Conservation (phyloP, 2,329 filamentous ascomycete genomes). For the Trichoderma citrinoviride region DNA sequence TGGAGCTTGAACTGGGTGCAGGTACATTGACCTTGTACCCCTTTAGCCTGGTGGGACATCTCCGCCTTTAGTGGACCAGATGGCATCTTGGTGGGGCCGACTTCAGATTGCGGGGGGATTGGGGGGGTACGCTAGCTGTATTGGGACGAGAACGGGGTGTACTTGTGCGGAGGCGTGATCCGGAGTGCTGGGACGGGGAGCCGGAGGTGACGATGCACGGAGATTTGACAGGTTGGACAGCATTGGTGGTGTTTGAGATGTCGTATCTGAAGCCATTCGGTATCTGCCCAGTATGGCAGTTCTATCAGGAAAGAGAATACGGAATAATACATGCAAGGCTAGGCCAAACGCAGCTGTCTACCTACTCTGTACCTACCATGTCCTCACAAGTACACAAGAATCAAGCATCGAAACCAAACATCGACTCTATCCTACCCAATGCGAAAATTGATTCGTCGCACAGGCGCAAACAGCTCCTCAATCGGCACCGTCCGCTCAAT, state of each 20-base stretch:
- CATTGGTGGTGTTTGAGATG: no score
- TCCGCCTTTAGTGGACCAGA: neutral
- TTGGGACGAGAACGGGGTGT: neutral
- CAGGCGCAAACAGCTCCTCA: slow-evolving; percentile 14
- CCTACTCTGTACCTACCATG: no score
- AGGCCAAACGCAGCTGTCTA: neutral
- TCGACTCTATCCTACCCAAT: neutral
- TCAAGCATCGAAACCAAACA: no score
- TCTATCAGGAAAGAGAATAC: no score
- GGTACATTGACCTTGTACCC: neutral
- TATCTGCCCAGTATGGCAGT: neutral
- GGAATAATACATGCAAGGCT: neutral
- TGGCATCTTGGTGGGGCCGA: neutral
- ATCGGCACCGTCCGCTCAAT: slow-evolving; percentile 12
- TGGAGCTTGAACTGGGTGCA: neutral
- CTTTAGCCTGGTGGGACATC: neutral
- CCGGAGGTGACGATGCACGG: neutral
- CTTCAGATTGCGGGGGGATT: neutral
- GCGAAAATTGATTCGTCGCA: slow-evolving; percentile 17
- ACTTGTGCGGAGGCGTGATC: neutral
- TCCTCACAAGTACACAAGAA: neutral
- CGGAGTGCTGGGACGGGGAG: neutral
- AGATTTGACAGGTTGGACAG: neutral
- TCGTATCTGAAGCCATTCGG: neutral
- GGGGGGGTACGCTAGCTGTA: neutral